These are phyloP conservation scores for Kwoniella sp. DNA, from an alignment of 768 basidiomycete genomes.

Conservation along the genomic window DNA sequence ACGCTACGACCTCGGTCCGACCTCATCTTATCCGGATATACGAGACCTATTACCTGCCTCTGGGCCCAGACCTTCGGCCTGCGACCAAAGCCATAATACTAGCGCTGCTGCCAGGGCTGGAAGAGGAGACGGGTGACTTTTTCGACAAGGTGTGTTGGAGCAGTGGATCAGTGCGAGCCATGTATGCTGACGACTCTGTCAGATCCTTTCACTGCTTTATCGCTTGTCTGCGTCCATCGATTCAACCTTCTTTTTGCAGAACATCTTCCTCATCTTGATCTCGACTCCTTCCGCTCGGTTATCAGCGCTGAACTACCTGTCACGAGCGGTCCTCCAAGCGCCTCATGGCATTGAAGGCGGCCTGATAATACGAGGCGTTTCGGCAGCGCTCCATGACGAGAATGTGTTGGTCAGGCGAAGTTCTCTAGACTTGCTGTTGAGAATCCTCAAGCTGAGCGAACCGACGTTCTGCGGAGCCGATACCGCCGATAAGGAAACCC, in stretches of 20 bases:
- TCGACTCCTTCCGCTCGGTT: slow-evolving; percentile 81
- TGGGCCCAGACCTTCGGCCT: slow-evolving; percentile 74
- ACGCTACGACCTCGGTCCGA: slow-evolving; percentile 96
- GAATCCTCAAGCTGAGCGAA: slow-evolving; percentile 24
- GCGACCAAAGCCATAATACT: slow-evolving; percentile 92
- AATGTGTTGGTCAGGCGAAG: slow-evolving; percentile 83
- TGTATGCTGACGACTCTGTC: background rate
- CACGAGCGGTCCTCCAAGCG: slow-evolving; percentile 63
- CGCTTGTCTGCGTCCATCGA: slow-evolving; percentile 77
- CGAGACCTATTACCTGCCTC: slow-evolving; percentile 82
- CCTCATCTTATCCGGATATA: slow-evolving; percentile 86
- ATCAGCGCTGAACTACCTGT: slow-evolving; percentile 79
- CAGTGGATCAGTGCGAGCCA: background rate
- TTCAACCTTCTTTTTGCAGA: slow-evolving; percentile 87
- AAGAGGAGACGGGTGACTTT: slow-evolving; percentile 96
- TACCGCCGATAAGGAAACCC: slow-evolving; percentile 67
- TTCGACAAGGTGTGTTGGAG: slow-evolving; percentile 59
- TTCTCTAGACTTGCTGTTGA: slow-evolving; percentile 70
- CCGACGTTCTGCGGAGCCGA: slow-evolving; percentile 48
- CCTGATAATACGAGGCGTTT: slow-evolving; percentile 87
- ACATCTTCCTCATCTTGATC: slow-evolving; percentile 87
- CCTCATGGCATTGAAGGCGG: slow-evolving; percentile 59
- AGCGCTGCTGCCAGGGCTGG: slow-evolving; percentile 86
- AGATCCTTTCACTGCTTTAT: slow-evolving; percentile 78
- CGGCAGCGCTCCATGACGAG: slow-evolving; percentile 86